These are phyloP conservation scores for Globisporangium ultimum DNA, from an alignment of 352 stramenopile genomes.

Conservation along the genomic window DNA sequence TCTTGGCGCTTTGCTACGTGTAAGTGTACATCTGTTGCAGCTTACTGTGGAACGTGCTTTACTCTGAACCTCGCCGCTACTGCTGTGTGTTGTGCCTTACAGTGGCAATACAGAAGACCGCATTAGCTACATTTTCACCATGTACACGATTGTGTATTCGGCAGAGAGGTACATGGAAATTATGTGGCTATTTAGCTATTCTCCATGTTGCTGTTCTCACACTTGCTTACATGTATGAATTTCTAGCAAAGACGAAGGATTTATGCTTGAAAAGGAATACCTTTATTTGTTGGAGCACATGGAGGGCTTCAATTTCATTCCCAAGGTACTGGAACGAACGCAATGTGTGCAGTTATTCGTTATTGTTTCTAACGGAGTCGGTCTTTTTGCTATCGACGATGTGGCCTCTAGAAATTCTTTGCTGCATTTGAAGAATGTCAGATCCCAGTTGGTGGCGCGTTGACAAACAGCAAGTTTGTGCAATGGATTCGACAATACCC, in stretches of 20 bases:
- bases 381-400: not conserved
- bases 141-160: slow-evolving; percentile 78
- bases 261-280: slow-evolving; percentile 71
- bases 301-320: slow-evolving; percentile 54
- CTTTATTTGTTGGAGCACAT: slow-evolving; percentile 66
- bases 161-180: slow-evolving; percentile 41
- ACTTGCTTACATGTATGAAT: not conserved
- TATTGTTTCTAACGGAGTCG: not conserved
- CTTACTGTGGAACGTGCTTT: not conserved
- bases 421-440: slow-evolving; percentile 72
- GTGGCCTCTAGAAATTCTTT: slow-evolving; percentile 46
- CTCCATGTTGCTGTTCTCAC: not conserved
- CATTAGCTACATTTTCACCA: slow-evolving; percentile 86
- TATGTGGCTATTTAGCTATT: not conserved
- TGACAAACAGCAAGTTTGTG: slow-evolving; percentile 68
- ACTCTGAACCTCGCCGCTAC: no score
- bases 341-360: not conserved
- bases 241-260: slow-evolving; percentile 42
- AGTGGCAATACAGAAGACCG: slow-evolving; percentile 85
- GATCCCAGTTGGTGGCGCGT: slow-evolving; percentile 41
- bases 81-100: slow-evolving; percentile 1
- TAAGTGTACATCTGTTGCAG: slow-evolving; percentile 19
- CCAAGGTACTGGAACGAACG: slow-evolving; percentile 29
- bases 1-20: slow-evolving; percentile 71
- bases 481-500: slow-evolving; percentile 73